Conservation (phyloP, 2,329 filamentous ascomycete genomes). For the Dissoconium aciculare region DNA sequence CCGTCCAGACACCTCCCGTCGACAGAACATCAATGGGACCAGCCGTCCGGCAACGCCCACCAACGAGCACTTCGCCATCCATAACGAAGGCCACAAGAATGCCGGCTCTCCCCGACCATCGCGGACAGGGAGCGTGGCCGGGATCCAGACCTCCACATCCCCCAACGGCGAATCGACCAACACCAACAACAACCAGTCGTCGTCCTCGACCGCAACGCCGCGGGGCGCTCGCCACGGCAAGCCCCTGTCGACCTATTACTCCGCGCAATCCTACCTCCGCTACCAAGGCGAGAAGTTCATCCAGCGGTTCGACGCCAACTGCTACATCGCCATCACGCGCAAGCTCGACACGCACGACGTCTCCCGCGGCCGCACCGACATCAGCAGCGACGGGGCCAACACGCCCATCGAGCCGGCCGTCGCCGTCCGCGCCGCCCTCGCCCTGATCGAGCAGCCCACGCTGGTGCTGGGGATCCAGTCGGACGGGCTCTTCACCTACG, state of each 20-base stretch:
- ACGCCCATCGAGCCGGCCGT: conserved; percentile 24
- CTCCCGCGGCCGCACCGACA: conserved; percentile 12
- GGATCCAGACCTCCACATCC: conserved; percentile 10
- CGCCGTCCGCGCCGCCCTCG: conserved; percentile 56
- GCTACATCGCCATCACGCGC: conserved; percentile 96
- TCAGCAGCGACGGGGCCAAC: conserved; percentile 21
- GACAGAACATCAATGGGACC: conserved; percentile 63
- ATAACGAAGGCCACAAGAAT: conserved; percentile 38
- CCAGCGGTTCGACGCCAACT: conserved; percentile 93
- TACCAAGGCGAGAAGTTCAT: conserved; percentile 97
- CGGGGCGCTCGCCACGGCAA: conserved; percentile 17
- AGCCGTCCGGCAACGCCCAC: conserved; percentile 30
- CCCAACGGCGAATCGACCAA: conserved; percentile 8
- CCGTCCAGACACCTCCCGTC: conserved; percentile 68
- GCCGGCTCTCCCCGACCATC: conserved; percentile 32
- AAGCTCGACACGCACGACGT: conserved; percentile 97
- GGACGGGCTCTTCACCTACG: conserved; percentile 92
- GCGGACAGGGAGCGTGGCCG: conserved; percentile 17
- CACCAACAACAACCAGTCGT: conserved; percentile 31
- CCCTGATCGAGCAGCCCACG: conserved; percentile 72
- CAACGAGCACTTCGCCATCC: conserved; percentile 37
- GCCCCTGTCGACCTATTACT: conserved; percentile 65
- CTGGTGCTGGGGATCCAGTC: conserved; percentile 89
- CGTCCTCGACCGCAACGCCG: conserved; percentile 25
- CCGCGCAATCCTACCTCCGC: conserved; percentile 88